Evolutionary conservation across 345 rosid species (phyloP), one percentile per base, ranked within the genome.

Genomic region (Ceriops tagal): DNA sequence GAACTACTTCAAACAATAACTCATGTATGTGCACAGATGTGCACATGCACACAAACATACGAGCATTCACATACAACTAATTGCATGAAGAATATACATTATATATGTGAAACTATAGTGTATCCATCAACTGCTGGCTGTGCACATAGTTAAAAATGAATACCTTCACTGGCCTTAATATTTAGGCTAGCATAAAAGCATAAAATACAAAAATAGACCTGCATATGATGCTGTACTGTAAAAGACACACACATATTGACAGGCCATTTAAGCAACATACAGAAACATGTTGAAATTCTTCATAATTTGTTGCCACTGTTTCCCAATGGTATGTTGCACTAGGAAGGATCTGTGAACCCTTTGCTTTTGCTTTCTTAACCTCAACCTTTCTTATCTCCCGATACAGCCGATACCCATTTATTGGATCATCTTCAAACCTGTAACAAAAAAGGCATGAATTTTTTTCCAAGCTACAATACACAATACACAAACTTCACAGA

Each of bases 391-490:
- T 90, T 73, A 83, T 90, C 82, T 96, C 99, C 60, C 99, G 88
- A 78, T 92, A 96, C 57, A 96, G 82, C 46, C 99, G 91, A 83
- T 92, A 93, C 62, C 99, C 98, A 79, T 89, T 75, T 16, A 90
- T 78, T 65, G 93, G 88, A 78, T 92, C 99, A 73, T 89, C 97
- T 82, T 96, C 99, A 76, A 90, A 92, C 99, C 98, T 96, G 70
- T 60, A 64, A 67, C 77, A 83, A 78, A 22, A 73, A 70, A 27
- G 78, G 78, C 53, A 72, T 66, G 65, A 58, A 65, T 58, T 58
- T 64, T 66, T 71, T 74, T 39, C 72, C 34, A 55, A 28, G 1
- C 49, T 21, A 43, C 58, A 39, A 8, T 27, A 53, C 47, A 57
- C 66, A 51, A 55, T 27, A 58, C 26, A 34, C 28, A 62, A 31